phyloP scores from a whole-genome alignment of 2,329 filamentous ascomycete species.

The Aspergillus sp. region DNA sequence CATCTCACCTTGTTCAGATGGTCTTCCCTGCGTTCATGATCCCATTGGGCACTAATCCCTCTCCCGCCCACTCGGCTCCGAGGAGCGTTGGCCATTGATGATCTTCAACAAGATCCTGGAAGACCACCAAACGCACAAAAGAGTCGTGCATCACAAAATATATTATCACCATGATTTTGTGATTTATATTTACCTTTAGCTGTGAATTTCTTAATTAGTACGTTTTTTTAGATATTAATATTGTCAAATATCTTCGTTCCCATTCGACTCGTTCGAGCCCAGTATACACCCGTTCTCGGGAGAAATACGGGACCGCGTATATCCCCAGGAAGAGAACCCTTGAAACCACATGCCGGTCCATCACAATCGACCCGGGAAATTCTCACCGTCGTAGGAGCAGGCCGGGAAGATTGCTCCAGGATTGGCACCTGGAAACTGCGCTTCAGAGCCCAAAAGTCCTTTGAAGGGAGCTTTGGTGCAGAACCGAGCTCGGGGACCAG shows the following conservation, averaged over 20 bases:
- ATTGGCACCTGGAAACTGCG: not conserved
- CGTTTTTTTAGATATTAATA: too few species aligned
- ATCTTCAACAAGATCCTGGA: constrained; percentile 7
- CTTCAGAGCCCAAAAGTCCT: not conserved
- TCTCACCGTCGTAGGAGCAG: constrained; percentile 1
- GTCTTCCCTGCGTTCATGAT: constrained; percentile 6
- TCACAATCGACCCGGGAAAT: not conserved
- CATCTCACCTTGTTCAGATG: constrained; percentile 2
- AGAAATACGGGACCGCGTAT: not conserved
- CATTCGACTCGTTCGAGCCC: not conserved
- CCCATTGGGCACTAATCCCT: constrained; percentile 15
- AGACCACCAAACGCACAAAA: constrained; percentile 6
- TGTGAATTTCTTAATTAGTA: not conserved
- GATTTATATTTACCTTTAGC: not conserved
- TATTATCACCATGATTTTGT: not conserved
- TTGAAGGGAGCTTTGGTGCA: constrained; percentile 1
- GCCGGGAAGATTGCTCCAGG: not conserved
- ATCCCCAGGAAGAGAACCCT: not conserved
- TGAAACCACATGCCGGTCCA: not conserved
- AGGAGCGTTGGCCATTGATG: constrained; percentile 4
- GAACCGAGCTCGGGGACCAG: constrained; percentile 1
- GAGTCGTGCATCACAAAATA: not conserved
- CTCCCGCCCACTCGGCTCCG: constrained; percentile 8
- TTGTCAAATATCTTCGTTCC: too few species aligned
- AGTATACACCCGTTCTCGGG: not conserved